Base-by-base conservation (phyloP, 768 basidiomycete species). In the Tricholoma sp. region DNA sequence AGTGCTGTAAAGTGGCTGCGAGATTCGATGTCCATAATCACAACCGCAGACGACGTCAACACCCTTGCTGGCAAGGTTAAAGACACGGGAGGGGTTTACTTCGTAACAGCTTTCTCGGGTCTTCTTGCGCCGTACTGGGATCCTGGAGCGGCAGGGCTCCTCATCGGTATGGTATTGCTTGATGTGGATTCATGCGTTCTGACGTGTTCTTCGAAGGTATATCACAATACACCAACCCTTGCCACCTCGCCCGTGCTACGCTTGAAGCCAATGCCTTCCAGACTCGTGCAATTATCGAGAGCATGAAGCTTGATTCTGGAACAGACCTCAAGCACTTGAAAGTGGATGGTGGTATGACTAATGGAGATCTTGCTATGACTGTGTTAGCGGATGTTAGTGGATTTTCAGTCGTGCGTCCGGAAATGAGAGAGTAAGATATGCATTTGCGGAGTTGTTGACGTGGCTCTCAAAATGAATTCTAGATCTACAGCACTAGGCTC, bases 321-420 rank as follows among this genome's bases (percentile, higher is more conserved):
- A 76, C 78, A 4, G 85, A 89, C 48, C 79, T 97, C 53, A 86
- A 88, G 66, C 81, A 89, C 63, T 84, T 99, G 60, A 95, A 89
- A 69, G 96, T 99, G 34, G 97, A 98, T 69, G 97, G 97, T n/a
- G 94, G 94, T 13, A 95, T 97, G 89, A 97, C 94, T 10, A 96
- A 95, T 61, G 91, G 91, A 33, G 92, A 96, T 66, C 70, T 90
- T 29, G 90, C 87, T 55, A 92, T 96, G 94, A 77, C 81, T 63
- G 75, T 95, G 48, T 79, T 95, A 57, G 91, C 91, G 3, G 89
- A 97, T 68, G 76, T 96, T 42, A 93, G 94, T 31, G 96, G 95
- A 12, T 95, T 97, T 72, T 85, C 83, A 29, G 91, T 99, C 59
- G 76, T 95, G 57, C 80, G 97, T 54, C 97, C 96, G 10, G 87